Evolutionary conservation across 805 yeast genomes (phyloP), one percentile per base, ranked within the genome.

Genomic region (Saccharomycopsis capsularis): DNA sequence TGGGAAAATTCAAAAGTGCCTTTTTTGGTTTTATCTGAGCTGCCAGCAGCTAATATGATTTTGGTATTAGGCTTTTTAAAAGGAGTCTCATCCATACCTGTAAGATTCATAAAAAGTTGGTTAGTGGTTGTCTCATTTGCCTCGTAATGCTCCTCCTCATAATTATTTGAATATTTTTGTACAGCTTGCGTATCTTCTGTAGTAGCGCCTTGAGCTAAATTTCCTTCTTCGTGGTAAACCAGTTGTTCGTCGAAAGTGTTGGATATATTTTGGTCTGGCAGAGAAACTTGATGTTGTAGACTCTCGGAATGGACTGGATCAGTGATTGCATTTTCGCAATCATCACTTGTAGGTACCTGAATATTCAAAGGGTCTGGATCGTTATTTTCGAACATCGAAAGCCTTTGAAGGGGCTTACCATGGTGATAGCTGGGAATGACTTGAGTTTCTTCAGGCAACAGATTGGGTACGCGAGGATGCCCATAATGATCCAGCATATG

Each of bases 71-170:
- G 13, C 1, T 49, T 39, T 16, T 52, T 56, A 42, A 55, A 53
- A 1, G 66, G 62, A 1, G 63, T 55, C 36, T 60, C 61, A 50
- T 56, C 51, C 9, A 42, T 37, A 25, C 52, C 51, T 4, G 50
- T 30, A 13, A 43, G 15, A 38, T 30, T 48, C 25, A 44, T 35
- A 5, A 32, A 7, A 19, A 30, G n/a, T 7, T 40, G 30, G 4
- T 24, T 22, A 4, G 45, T 32, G 24, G 18, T 18, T 7, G 39
- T 36, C 6, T 42, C 46, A 6, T 32, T 35, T 15, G 39, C 60
- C 22, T 75, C 81, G 6, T 72, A 74, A 25, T 73, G 80, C 4
- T 67, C 71, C 5, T 65, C 73, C 3, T n/a, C n/a, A n/a, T n/a
- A n/a, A n/a, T n/a, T n/a, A n/a, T n/a, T n/a, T n/a, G n/a, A n/a